Base-by-base conservation (phyloP, 345 rosid species). In the Erodium maritimum region DNA sequence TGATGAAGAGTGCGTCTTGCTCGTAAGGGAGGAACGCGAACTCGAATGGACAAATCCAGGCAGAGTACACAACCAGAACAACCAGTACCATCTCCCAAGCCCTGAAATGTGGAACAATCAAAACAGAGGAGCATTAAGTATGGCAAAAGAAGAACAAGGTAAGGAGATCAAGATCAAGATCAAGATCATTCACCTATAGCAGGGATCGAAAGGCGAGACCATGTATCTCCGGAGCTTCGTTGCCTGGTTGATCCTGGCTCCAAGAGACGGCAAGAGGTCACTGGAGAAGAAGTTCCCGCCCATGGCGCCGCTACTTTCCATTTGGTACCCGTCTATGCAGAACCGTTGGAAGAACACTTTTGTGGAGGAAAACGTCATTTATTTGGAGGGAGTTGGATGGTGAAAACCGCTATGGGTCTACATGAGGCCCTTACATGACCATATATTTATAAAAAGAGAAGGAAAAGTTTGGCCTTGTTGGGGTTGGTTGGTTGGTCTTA, bases 1-100 rank as follows among this genome's bases (percentile, higher is more conserved):
- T 4, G 63, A 83, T 61, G 74, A 86, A 86, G 60, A 86, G 81
- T 3, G 84, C 73, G 55, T 84, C 88, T 56, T 77, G 80, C 74
- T 82, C 63, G 74, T 82, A 82, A 8, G 83, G 61, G 29, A 88
- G 66, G 69, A 91, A 91, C 1, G 93, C 89, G 33, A 91, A 81
- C 65, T 88, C 82, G 60, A 91, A 91, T 10, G 98, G 98, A 67
- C 85, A 85, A 56, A 88, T 81, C 98, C 96, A 91, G 19, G 98
- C 96, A 17, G 95, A 91, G 74, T 91, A 91, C 64, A 91, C 75
- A 65, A 91, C 98, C 10, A 91, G 79, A 63, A 84, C 56, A 34
- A 91, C 78, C 25, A 91, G 84, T 86, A 88, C 82, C 89, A 83
- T 79, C 91, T 88, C 87, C 98, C 96, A 91, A 64, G 87, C 86